Percentiles rank a stretch among this genome's conserved stretches.
phyloP scores from a whole-genome alignment of 495 filamentous ascomycete genomes.

The Neurospora sp. region DNA sequence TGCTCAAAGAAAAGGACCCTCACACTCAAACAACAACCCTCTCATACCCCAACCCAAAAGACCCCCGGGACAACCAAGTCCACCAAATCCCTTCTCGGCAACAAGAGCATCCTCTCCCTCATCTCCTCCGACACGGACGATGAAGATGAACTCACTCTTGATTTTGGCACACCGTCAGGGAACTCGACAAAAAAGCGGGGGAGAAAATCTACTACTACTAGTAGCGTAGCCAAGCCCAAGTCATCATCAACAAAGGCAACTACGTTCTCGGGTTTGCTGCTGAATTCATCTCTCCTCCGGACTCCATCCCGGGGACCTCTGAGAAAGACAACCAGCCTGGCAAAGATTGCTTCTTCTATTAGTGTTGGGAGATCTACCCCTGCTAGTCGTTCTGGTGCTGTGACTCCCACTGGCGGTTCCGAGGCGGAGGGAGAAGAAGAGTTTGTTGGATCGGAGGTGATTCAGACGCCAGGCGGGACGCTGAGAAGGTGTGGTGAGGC shows the following conservation, averaged over 20 bases:
- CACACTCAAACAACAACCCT: background rate
- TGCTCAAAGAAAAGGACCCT: background rate
- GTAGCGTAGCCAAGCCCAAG: background rate
- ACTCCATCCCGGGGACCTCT: background rate
- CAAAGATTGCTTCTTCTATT: background rate
- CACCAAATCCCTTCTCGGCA: slow-evolving; percentile 9
- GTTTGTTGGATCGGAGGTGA: slow-evolving; percentile 1
- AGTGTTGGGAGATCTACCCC: background rate
- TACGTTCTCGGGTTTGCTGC: too few relatives aligned
- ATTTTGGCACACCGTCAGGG: background rate
- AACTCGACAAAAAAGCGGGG: background rate
- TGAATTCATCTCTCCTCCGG: background rate
- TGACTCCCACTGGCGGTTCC: background rate
- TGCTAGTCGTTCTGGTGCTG: background rate
- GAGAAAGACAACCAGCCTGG: background rate
- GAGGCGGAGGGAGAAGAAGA: background rate
- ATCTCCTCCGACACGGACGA: background rate
- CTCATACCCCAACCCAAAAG: background rate
- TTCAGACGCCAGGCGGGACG: slow-evolving; percentile 26
- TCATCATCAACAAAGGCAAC: background rate
- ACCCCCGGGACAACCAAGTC: background rate
- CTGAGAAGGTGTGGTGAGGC: slow-evolving; percentile 28
- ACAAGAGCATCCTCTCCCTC: slow-evolving; percentile 11
- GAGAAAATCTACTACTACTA: background rate
- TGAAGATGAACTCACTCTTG: background rate